Evolutionary conservation across 495 filamentous ascomycete species (phyloP), one percentile per base, ranked within the genome.

Genomic region (Xylaria curta): DNA sequence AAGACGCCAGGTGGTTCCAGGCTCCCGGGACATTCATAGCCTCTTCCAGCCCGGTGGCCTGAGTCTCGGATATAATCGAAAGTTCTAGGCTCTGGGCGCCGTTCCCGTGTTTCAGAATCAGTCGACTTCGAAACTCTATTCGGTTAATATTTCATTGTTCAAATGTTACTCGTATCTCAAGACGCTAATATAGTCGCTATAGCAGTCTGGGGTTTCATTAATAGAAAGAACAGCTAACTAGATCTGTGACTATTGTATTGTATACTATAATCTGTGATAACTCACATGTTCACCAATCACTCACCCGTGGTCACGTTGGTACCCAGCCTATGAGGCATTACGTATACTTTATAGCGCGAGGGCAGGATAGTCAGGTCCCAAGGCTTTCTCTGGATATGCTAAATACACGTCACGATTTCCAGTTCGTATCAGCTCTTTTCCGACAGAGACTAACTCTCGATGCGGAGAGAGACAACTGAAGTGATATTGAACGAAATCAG

Each of bases 1-100:
- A 60, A 31, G 31, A 31, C 15, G 33, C 33, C 33, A 60, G 31
- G 17, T 60, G n/a, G 58, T 38, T 60, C 58, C 54, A 59, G 54
- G 17, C 17, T 59, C 54, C 54, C 31, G 54, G 54, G 54, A 65
- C 12, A n/a, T 26, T 33, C 24, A 49, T 49, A 10, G 44, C 31
- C 31, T 24, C 44, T 26, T 66, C 64, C 8, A 24, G 47, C 47
- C 66, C 38, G 3, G 21, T 38, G 24, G n/a, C 28, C 36, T 19
- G 66, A 44, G 33, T 53, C 44, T 56, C 21, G 33, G 51, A 15
- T 28, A 17, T 33, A 38, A 9, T 10, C 21, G 21, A 6, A 24
- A 40, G 33, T 44, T 67, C 31, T 36, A 56, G 65, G n/a, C n/a
- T 26, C 21, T 42, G 42, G 46, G 24, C 9, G 31, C 51, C 49